Conservation (phyloP, 805 yeast genomes). For the Jamesozyma rosinii region DNA sequence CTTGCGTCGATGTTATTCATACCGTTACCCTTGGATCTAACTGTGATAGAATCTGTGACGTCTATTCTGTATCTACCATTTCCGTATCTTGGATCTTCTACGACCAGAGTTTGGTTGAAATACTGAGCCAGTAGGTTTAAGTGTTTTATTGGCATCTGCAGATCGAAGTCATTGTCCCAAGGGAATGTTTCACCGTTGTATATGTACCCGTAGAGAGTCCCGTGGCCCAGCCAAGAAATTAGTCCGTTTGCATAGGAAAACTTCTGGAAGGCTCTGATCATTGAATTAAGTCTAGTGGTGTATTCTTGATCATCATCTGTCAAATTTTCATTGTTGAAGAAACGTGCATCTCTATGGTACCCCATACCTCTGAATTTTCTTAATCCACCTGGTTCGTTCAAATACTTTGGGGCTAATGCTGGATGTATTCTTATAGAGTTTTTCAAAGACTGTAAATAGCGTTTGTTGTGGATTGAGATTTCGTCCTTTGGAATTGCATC, state of each 20-base stretch:
- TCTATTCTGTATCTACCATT: constrained; percentile 48
- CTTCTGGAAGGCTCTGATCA: constrained; percentile 44
- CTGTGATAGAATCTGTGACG: constrained; percentile 43
- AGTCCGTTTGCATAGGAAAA: constrained; percentile 40
- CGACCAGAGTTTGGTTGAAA: constrained; percentile 35
- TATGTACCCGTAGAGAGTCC: constrained; percentile 53
- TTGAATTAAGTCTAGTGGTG: constrained; percentile 31
- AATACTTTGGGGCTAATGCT: constrained; percentile 35
- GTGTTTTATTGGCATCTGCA: constrained; percentile 47
- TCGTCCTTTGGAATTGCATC: constrained; percentile 18
- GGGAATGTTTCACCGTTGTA: constrained; percentile 57
- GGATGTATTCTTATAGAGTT: constrained; percentile 26
- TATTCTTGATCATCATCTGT: constrained; percentile 30
- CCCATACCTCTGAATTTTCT: constrained; percentile 19
- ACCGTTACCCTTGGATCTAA: constrained; percentile 49
- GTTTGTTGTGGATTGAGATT: constrained; percentile 16
- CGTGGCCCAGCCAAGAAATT: constrained; percentile 57
- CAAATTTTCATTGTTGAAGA: constrained; percentile 42
- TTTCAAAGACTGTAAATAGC: constrained; percentile 31
- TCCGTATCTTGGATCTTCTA: constrained; percentile 43
- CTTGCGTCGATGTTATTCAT: constrained; percentile 62
- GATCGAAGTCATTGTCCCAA: constrained; percentile 62
- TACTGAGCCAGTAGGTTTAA: constrained; percentile 37
- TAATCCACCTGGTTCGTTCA: constrained; percentile 21
- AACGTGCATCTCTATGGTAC: constrained; percentile 49